Conservation (phyloP, 345 rosid species). For the Eucalyptus lansdowneana region DNA sequence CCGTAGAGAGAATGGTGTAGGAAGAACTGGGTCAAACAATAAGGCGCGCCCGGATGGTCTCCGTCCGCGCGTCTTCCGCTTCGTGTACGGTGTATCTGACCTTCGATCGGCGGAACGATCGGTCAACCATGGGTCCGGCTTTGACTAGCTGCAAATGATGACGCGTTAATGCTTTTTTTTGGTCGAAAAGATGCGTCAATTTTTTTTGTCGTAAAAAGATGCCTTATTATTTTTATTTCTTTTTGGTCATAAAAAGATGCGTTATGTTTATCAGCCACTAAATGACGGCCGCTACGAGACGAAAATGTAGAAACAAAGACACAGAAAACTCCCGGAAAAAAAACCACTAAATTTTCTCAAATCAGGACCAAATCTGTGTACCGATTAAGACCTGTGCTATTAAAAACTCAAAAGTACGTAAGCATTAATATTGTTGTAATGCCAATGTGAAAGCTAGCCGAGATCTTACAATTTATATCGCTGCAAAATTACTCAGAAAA, state of each 20-base stretch:
- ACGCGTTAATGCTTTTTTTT: too few relatives aligned
- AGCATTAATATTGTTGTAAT: too few relatives aligned
- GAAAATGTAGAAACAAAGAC: background rate
- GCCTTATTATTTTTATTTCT: background rate
- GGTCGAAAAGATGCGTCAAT: too few relatives aligned
- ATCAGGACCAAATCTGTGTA: background rate
- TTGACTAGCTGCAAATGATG: background rate
- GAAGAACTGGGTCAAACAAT: background rate
- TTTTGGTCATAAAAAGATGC: background rate
- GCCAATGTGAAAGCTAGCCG: too few relatives aligned
- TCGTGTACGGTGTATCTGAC: background rate
- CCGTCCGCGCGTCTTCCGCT: background rate
- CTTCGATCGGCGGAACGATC: background rate
- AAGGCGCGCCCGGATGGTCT: background rate
- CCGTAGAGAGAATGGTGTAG: background rate
- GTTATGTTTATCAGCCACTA: background rate
- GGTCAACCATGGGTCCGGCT: background rate
- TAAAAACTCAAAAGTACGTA: background rate
- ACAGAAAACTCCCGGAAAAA: background rate
- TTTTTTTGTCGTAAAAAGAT: background rate
- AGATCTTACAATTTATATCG: too few relatives aligned
- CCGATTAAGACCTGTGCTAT: background rate
- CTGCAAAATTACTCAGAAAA: too few relatives aligned
- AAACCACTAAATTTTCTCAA: background rate
- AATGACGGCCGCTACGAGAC: background rate